phyloP scores from a whole-genome alignment of 1,139 yeast genomes.

The Geotrichum candidum region DNA sequence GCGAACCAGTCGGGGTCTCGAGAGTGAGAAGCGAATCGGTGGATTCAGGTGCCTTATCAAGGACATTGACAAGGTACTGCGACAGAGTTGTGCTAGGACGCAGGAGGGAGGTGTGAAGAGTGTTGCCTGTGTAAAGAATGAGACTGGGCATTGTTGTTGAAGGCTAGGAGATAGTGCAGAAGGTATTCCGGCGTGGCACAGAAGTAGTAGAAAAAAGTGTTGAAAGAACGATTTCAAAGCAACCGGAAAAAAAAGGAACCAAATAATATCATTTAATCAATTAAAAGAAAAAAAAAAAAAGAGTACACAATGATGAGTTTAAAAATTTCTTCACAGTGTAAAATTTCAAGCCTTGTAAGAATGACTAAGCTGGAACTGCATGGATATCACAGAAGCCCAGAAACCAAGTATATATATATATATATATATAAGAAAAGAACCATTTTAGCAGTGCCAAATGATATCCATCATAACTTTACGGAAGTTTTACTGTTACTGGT shows the following conservation, averaged over 20 bases:
- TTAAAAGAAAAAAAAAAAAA: too few species aligned
- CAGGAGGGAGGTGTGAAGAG: slow-evolving; percentile 18
- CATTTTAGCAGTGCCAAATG: too few species aligned
- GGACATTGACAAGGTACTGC: slow-evolving; percentile 4
- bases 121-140: slow-evolving; percentile 23
- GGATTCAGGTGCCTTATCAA: background rate
- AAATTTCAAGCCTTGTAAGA: too few species aligned
- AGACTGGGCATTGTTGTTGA: slow-evolving; percentile 2
- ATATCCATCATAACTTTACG: too few species aligned
- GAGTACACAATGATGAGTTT: background rate
- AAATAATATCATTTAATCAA: background rate
- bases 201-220: background rate
- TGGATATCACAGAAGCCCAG: too few species aligned
- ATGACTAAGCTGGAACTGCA: too few species aligned
- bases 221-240: background rate
- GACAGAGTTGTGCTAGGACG: slow-evolving; percentile 9
- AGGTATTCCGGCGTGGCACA: background rate
- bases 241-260: background rate
- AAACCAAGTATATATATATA: too few species aligned
- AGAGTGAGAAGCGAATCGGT: background rate
- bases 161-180: slow-evolving; percentile 8
- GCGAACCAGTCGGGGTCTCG: slow-evolving; percentile 3
- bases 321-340: too few species aligned
- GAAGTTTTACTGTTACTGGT: too few species aligned
- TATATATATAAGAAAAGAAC: too few species aligned